Percentiles rank a stretch among this genome's conserved stretches.
Evolutionary conservation across 2,329 filamentous ascomycete genomes (phyloP).

Genomic region (Paecilomyces sp.): DNA sequence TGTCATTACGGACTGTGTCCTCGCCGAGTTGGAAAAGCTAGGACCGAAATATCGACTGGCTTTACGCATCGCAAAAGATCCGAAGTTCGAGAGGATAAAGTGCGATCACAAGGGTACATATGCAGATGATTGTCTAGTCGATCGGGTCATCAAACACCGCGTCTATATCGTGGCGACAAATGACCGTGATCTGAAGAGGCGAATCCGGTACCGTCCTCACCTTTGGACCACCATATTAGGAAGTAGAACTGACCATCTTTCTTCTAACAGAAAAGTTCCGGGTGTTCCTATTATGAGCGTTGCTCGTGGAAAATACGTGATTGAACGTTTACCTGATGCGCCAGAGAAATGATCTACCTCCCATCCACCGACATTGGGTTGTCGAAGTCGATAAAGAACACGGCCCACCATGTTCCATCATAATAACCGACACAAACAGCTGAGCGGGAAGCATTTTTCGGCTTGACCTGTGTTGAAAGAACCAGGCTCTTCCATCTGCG

Average conservation of each 20-base stretch:
- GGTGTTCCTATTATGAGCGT: slow-evolving; percentile 67
- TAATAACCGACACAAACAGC: neutral
- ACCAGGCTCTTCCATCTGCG: neutral
- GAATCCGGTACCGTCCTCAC: slow-evolving; percentile 50
- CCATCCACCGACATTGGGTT: neutral
- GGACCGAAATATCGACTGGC: slow-evolving; percentile 85
- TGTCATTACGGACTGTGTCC: slow-evolving; percentile 75
- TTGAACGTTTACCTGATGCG: slow-evolving; percentile 82
- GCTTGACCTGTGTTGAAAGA: neutral
- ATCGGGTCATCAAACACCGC: slow-evolving; percentile 63
- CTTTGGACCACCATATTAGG: neutral
- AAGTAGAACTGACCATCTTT: neutral
- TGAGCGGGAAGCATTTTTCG: neutral
- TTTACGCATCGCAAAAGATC: slow-evolving; percentile 77
- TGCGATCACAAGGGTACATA: slow-evolving; percentile 89
- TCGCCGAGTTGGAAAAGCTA: slow-evolving; percentile 83
- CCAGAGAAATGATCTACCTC: slow-evolving; percentile 48
- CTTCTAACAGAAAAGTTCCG: slow-evolving; percentile 55
- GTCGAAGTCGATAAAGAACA: neutral
- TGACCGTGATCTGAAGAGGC: slow-evolving; percentile 68
- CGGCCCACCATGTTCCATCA: neutral
- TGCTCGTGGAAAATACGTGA: slow-evolving; percentile 83
- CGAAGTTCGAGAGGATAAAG: slow-evolving; percentile 74
- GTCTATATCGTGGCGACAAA: slow-evolving; percentile 71
- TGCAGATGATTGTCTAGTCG: slow-evolving; percentile 79